Conservation (phyloP, 352 stramenopile genomes). For the Phytophthora brassicae region DNA sequence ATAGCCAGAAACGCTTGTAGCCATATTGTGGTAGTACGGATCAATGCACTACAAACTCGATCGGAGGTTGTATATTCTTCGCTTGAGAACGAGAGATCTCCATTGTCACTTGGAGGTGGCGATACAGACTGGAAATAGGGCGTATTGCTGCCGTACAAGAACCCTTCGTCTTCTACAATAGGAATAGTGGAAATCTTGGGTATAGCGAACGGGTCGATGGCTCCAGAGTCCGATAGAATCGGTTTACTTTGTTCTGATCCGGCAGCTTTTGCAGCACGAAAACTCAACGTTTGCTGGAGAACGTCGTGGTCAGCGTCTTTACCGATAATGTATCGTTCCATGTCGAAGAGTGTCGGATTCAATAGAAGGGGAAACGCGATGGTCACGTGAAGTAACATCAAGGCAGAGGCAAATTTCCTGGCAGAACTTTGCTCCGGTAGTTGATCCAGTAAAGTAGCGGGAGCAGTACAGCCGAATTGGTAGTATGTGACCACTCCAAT, state of each 20-base stretch:
- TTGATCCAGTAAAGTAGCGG: slow-evolving; percentile 58
- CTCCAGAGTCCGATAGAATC: slow-evolving; percentile 34
- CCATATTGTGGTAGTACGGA: slow-evolving; percentile 51
- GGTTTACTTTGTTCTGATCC: slow-evolving; percentile 30
- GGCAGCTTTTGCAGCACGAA: slow-evolving; percentile 33
- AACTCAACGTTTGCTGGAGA: slow-evolving; percentile 45
- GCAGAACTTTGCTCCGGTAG: slow-evolving; percentile 36
- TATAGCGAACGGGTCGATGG: background rate
- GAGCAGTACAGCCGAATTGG: slow-evolving; percentile 67
- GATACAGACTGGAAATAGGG: slow-evolving; percentile 43
- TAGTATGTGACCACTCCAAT: slow-evolving; percentile 71
- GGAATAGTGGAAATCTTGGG: slow-evolving; percentile 26
- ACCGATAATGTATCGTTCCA: slow-evolving; percentile 60
- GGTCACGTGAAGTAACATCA: slow-evolving; percentile 66
- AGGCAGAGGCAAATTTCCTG: slow-evolving; percentile 34
- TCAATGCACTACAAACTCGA: slow-evolving; percentile 46
- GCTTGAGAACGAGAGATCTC: background rate
- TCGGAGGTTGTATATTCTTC: slow-evolving; percentile 44
- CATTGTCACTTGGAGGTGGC: slow-evolving; percentile 24
- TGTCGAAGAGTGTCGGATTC: slow-evolving; percentile 62
- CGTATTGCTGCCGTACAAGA: slow-evolving; percentile 49
- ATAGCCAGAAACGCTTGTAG: slow-evolving; percentile 53
- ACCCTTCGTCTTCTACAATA: slow-evolving; percentile 46
- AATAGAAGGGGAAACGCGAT: slow-evolving; percentile 68
- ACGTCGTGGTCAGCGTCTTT: slow-evolving; percentile 65